Evolutionary conservation across 805 yeast genomes (phyloP).

Genomic region (Lipomyces sp.): DNA sequence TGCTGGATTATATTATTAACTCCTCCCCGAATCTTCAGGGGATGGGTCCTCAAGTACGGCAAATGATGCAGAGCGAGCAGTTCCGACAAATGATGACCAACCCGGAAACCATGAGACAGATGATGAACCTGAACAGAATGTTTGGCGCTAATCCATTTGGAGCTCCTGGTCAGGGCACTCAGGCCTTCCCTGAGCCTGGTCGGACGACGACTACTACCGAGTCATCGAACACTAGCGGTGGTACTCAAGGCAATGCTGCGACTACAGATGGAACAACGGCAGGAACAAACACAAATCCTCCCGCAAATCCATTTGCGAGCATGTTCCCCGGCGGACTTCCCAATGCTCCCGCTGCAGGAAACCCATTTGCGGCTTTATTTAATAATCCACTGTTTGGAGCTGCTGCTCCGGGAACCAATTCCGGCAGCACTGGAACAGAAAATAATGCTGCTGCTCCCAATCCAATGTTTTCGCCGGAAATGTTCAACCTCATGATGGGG

Average conservation of each 20-base stretch:
- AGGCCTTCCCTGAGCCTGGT: conserved; percentile 46
- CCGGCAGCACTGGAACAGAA: conserved; percentile 12
- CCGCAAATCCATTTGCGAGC: conserved; percentile 60
- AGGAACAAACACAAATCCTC: conserved; percentile 32
- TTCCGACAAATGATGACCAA: conserved; percentile 79
- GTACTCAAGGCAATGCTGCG: conserved; percentile 15
- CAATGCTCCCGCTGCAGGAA: conserved; percentile 53
- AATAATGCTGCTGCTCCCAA: conserved; percentile 24
- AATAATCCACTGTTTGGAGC: conserved; percentile 55
- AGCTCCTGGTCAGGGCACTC: conserved; percentile 42
- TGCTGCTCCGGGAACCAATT: conserved; percentile 46
- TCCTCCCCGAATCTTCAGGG: conserved; percentile 79
- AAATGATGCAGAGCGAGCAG: conserved; percentile 80
- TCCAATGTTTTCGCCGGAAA: conserved; percentile 32
- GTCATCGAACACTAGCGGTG: conserved; percentile 31
- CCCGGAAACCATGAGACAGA: conserved; percentile 82
- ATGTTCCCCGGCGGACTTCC: conserved; percentile 49
- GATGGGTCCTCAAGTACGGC: conserved; percentile 88
- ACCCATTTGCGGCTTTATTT: conserved; percentile 47
- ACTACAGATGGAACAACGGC: conserved; percentile 34
- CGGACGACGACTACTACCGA: conserved; percentile 36
- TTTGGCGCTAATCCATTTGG: conserved; percentile 41
- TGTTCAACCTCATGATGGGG: conserved; percentile 29
- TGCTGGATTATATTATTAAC: conserved; percentile 79
- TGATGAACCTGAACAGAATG: conserved; percentile 72